These are phyloP conservation scores for Amanita molliuscula DNA, from an alignment of 768 basidiomycete genomes.

Conservation along the genomic window DNA sequence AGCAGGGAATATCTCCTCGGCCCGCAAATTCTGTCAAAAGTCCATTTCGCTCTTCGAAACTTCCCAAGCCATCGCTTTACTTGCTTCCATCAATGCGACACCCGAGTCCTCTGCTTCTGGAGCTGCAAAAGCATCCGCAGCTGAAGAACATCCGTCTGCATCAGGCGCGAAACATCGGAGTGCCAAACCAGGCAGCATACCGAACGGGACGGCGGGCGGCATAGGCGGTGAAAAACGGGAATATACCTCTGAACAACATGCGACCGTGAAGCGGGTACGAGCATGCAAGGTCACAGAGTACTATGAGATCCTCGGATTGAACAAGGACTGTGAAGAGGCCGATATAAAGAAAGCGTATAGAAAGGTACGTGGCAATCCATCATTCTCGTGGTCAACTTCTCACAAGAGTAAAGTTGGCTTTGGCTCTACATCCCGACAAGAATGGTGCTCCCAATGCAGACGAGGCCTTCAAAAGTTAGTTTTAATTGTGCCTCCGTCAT, in stretches of 20 bases:
- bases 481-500: constrained; percentile 4
- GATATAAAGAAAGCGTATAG: constrained; percentile 94
- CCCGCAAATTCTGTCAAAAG: constrained; percentile 86
- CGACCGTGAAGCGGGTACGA: constrained; percentile 78
- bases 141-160: constrained; percentile 66
- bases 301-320: constrained; percentile 81
- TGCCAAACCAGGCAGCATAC: constrained; percentile 16
- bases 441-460: constrained; percentile 98
- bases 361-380: constrained; percentile 44
- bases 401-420: constrained; percentile 49
- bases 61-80: constrained; percentile 57
- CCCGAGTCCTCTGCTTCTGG: constrained; percentile 31
- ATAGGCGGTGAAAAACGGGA: constrained; percentile 68
- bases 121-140: constrained; percentile 25
- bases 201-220: constrained; percentile 46
- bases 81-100: constrained; percentile 51
- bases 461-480: constrained; percentile 93
- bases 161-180: constrained; percentile 59
- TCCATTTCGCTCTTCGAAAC: constrained; percentile 77
- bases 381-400: background rate
- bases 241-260: constrained; percentile 76
- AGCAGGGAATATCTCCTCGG: constrained; percentile 61
- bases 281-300: constrained; percentile 84
- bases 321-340: constrained; percentile 71
- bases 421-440: constrained; percentile 86